A percentile compares a stretch with the other conserved stretches of the same genome.
phyloP scores from a whole-genome alignment of 805 yeast genomes.

The Sugiyamaella smithiae region DNA sequence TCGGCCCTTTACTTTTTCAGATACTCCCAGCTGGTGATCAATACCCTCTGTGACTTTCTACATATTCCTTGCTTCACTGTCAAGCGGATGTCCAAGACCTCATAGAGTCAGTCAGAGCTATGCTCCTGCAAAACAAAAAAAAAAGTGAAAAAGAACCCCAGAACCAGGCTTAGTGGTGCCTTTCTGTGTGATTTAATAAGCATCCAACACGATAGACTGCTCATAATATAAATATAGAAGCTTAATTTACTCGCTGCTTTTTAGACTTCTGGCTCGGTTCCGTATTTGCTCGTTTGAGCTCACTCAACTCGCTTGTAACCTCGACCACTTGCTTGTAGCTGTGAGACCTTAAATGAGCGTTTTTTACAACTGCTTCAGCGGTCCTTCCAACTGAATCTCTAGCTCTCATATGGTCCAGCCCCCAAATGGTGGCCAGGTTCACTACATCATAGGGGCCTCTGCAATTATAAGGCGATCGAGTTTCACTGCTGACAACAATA shows the following conservation, averaged over 20 bases:
- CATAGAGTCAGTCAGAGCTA: slow-evolving; percentile 1
- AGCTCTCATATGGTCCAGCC: slow-evolving; percentile 63
- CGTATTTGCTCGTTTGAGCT: slow-evolving; percentile 5
- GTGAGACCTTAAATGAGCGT: slow-evolving; percentile 68
- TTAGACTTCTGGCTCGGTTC: slow-evolving; percentile 8
- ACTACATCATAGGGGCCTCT: slow-evolving; percentile 68
- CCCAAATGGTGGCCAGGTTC: slow-evolving; percentile 64
- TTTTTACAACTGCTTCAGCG: slow-evolving; percentile 63
- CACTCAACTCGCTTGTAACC: slow-evolving; percentile 1
- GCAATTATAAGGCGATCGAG: slow-evolving; percentile 48
- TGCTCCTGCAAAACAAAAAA: too few relatives aligned
- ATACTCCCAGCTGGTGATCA: slow-evolving; percentile 70
- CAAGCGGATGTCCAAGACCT: slow-evolving; percentile 2
- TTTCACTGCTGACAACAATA: slow-evolving; percentile 75
- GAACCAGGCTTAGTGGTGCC: too few relatives aligned
- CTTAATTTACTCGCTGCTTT: too few relatives aligned
- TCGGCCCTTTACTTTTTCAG: slow-evolving; percentile 65
- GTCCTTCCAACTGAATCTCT: slow-evolving; percentile 55
- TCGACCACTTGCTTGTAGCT: slow-evolving; percentile 69
- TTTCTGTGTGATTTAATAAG: too few relatives aligned
- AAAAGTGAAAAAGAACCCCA: too few relatives aligned
- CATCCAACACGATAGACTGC: too few relatives aligned
- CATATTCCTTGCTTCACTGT: slow-evolving; percentile 73
- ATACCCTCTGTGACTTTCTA: slow-evolving; percentile 73
- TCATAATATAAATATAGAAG: too few relatives aligned